Evolutionary conservation across 2,329 filamentous ascomycete genomes (phyloP).

Genomic region (Monosporascus sp.): DNA sequence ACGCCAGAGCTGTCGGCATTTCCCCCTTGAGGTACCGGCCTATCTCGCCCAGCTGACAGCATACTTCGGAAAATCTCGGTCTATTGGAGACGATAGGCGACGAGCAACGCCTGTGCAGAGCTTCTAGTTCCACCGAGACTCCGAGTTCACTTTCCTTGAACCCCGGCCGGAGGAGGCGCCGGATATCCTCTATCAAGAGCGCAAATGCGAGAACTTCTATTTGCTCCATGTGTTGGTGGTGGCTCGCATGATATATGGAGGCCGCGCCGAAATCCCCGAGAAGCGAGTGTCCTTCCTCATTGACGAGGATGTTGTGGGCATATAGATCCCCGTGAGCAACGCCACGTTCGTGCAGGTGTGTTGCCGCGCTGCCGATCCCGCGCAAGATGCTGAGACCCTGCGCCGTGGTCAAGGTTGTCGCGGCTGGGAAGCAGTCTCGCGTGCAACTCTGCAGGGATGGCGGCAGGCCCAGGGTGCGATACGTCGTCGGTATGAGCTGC

Average conservation of each 20-base stretch:
- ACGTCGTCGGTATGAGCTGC: conserved; percentile 39
- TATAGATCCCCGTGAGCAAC: conserved; percentile 43
- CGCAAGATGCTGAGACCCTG: conserved; percentile 32
- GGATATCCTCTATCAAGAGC: conserved; percentile 40
- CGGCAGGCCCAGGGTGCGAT: conserved; percentile 37
- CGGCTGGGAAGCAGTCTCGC: conserved; percentile 34
- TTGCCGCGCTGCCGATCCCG: conserved; percentile 36
- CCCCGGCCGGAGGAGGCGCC: conserved; percentile 26
- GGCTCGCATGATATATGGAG: conserved; percentile 33
- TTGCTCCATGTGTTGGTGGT: conserved; percentile 29
- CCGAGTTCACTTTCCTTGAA: conserved; percentile 7
- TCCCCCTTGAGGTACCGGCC: conserved; percentile 5
- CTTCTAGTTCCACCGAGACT: conserved; percentile 17
- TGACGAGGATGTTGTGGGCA: conserved; percentile 42
- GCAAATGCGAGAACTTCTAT: conserved; percentile 44
- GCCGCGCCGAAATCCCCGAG: conserved; percentile 44
- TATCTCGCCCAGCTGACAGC: conserved; percentile 13
- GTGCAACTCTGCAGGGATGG: conserved; percentile 42
- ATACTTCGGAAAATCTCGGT: conserved; percentile 28
- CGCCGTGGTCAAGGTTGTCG: conserved; percentile 21
- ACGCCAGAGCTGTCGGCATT: background rate
- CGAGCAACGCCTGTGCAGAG: conserved; percentile 25
- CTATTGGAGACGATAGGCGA: conserved; percentile 18
- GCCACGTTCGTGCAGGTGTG: conserved; percentile 37
- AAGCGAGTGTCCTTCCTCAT: conserved; percentile 35